Evolutionary conservation across 2,329 filamentous ascomycete genomes (phyloP), one percentile per base, ranked within the genome.

Genomic region (Verticillium nonalfalfae): DNA sequence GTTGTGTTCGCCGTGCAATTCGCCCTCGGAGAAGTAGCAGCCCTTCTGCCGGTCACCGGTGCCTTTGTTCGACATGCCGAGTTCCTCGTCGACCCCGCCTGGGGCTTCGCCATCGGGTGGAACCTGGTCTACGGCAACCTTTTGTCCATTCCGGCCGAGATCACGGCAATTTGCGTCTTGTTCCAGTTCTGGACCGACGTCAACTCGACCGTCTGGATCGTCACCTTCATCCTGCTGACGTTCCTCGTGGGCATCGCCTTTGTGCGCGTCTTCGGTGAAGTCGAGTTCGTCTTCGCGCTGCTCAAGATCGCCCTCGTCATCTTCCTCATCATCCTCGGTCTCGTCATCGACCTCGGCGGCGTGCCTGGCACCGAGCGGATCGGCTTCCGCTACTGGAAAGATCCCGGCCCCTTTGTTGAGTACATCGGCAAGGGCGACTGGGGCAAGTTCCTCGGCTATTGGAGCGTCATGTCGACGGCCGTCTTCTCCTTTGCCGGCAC

Each of bases 131-230:
- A 85, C 61, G 82, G 82, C 56, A 84, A 82, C 65, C 69, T 80
- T 57, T 70, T 85, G 65, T 79, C 79, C 55, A 80, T 86, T 26
- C 81, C 82, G 4, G 76, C 84, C 60, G 86, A 89, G 70, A 86
- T 89, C 62, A 82, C 83, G 0, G 86, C 86, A 11, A 83, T 85
- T 18, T 81, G 83, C 54, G 83, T 88, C 1, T 74, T 89, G 26
- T 85, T 89, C 63, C 75, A 85, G 66, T 88, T 82, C 67, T 89
- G 86, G 86, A 82, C 83, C 3, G 82, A 86, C 63, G 75, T 86
- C 64, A 79, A 78, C 66, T 76, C 80, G 1, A 75, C 78, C 7
- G 74, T 82, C 52, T 84, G 81, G 72, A 82, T 85, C 59, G 68
- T 79, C 14, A 72, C 78, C 26, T 85, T 85, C 65, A 77, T 85